phyloP scores from a whole-genome alignment of 2,329 filamentous ascomycete species.

The Fonsecaea pedrosoi region DNA sequence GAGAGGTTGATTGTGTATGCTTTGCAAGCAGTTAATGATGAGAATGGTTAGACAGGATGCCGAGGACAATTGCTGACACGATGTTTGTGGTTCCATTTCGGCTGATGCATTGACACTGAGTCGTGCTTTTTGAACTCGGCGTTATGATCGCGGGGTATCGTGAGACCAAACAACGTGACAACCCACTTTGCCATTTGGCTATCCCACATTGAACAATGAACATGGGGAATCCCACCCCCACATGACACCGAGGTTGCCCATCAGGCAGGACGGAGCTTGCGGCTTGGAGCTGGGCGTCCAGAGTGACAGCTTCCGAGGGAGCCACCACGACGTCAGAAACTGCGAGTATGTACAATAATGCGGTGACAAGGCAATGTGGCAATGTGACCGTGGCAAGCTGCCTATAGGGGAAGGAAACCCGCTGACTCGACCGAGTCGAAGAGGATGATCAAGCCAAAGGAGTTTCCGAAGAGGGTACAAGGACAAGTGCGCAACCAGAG shows the following conservation, averaged over 20 bases:
- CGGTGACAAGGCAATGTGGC: background rate
- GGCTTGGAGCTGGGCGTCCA: background rate
- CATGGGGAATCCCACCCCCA: conserved; percentile 1
- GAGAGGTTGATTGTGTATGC: background rate
- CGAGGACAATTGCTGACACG: background rate
- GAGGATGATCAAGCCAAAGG: background rate
- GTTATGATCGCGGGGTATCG: conserved; percentile 11
- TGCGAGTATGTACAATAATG: background rate
- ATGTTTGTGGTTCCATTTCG: background rate
- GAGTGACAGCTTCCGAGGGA: background rate
- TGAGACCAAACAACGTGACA: background rate
- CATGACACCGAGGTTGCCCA: conserved; percentile 12
- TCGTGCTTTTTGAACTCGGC: background rate
- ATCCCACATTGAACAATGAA: background rate
- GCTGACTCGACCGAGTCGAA: conserved; percentile 4
- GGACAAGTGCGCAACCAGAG: background rate
- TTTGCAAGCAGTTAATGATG: background rate
- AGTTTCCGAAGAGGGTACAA: background rate
- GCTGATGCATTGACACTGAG: background rate
- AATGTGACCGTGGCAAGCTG: background rate
- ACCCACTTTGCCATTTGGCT: background rate
- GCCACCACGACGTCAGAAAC: background rate
- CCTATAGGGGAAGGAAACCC: background rate
- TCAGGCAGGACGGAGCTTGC: conserved; percentile 3
- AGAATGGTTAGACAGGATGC: background rate